These are phyloP conservation scores for Durusdinium trenchii DNA, from an alignment of 73 alveolate species.

Conservation along the genomic window DNA sequence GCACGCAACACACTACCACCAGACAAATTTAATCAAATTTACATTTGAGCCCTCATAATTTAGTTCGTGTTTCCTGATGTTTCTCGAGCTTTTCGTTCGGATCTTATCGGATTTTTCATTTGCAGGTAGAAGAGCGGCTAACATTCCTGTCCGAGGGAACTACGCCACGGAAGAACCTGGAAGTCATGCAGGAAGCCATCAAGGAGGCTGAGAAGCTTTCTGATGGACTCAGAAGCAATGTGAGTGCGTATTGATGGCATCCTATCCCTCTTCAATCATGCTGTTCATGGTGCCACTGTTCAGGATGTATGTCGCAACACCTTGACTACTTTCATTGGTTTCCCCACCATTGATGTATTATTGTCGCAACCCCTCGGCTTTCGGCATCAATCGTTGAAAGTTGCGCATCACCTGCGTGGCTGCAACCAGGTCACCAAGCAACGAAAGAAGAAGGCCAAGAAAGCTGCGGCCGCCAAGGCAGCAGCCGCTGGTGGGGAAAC, in stretches of 20 bases:
- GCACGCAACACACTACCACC: too few species aligned
- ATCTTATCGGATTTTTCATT: too few species aligned
- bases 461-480: constrained; percentile 55
- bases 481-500: constrained; percentile 69
- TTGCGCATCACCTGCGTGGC: not conserved
- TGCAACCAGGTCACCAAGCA: constrained; percentile 77
- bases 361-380: too few species aligned
- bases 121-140: constrained; percentile 96
- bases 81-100: too few species aligned
- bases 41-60: too few species aligned
- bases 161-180: constrained; percentile 95
- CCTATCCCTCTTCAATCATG: too few species aligned
- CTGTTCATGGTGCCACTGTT: not conserved
- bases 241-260: not conserved
- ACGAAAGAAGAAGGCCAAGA: constrained; percentile 85
- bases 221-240: not conserved
- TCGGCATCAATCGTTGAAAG: too few species aligned
- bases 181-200: constrained; percentile 96
- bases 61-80: too few species aligned
- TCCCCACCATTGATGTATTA: too few species aligned
- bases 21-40: too few species aligned
- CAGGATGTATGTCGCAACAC: not conserved
- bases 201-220: constrained; percentile 35
- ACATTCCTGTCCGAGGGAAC: constrained; percentile 96
- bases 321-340: not conserved